These are phyloP conservation scores for Dictyostelium purpureum DNA, from an alignment of 78 protist species.

Conservation along the genomic window DNA sequence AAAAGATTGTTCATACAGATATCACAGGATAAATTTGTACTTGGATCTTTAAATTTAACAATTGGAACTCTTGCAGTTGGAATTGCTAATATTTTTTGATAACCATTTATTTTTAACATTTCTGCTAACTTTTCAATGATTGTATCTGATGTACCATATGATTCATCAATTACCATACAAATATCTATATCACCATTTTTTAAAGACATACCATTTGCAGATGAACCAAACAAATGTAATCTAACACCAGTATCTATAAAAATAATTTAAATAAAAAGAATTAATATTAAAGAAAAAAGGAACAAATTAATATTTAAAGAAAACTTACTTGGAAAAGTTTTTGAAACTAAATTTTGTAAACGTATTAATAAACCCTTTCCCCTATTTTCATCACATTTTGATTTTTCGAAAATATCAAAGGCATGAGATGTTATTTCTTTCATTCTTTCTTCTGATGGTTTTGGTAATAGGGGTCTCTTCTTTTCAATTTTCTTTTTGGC, in stretches of 20 bases:
- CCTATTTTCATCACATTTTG: conserved; percentile 72
- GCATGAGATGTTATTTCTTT: conserved; percentile 51
- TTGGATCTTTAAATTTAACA: conserved; percentile 73
- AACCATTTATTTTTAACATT: conserved; percentile 20
- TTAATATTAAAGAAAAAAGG: background rate
- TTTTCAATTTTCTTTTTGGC: conserved; percentile 49
- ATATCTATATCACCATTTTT: conserved; percentile 80
- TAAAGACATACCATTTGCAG: conserved; percentile 77
- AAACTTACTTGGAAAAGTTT: conserved; percentile 43
- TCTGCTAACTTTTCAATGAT: conserved; percentile 48
- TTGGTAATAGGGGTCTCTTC: conserved; percentile 36
- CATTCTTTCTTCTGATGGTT: conserved; percentile 21
- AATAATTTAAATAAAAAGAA: background rate
- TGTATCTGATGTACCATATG: conserved; percentile 45
- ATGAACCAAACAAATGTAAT: conserved; percentile 81
- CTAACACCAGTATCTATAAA: conserved; percentile 31
- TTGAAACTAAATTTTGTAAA: conserved; percentile 51
- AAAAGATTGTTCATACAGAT: conserved; percentile 75
- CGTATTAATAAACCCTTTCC: conserved; percentile 26
- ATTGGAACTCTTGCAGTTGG: conserved; percentile 86
- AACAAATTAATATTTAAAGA: background rate
- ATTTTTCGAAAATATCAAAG: conserved; percentile 65
- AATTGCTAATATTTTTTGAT: conserved; percentile 52
- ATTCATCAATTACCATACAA: conserved; percentile 62
- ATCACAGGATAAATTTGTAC: conserved; percentile 60